Percentiles rank a stretch among this genome's conserved stretches.
Conservation (phyloP, 345 rosid species). For the Hevea brasiliensis region DNA sequence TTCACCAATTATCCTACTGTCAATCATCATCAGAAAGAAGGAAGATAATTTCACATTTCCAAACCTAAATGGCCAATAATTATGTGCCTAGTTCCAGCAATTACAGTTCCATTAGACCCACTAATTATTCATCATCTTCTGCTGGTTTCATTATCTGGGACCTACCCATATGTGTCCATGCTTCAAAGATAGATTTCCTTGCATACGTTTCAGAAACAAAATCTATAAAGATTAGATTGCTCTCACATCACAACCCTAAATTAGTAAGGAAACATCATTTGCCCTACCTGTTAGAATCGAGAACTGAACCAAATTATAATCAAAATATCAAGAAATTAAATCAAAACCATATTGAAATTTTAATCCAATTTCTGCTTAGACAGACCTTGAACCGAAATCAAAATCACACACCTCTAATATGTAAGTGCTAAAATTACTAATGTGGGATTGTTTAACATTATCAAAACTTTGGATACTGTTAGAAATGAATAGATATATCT, state of each 20-base stretch:
- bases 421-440: no score
- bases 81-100: neutral
- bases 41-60: neutral
- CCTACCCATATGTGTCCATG: neutral
- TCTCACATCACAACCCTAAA: neutral
- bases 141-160: neutral
- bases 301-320: no score
- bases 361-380: no score
- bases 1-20: neutral
- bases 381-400: no score
- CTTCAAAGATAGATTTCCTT: neutral
- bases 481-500: no score
- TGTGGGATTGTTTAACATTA: no score
- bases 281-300: no score
- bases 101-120: neutral
- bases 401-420: no score
- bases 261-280: no score
- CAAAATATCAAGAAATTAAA: no score
- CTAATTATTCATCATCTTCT: neutral
- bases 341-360: no score
- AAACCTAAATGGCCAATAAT: neutral
- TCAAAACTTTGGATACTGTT: no score
- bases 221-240: neutral
- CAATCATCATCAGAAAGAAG: neutral
- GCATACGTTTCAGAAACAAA: neutral